Percentiles rank a stretch among this genome's conserved stretches.
phyloP scores from a whole-genome alignment of 2,329 filamentous ascomycete genomes.

The Aspergillus pseudoglaucus region DNA sequence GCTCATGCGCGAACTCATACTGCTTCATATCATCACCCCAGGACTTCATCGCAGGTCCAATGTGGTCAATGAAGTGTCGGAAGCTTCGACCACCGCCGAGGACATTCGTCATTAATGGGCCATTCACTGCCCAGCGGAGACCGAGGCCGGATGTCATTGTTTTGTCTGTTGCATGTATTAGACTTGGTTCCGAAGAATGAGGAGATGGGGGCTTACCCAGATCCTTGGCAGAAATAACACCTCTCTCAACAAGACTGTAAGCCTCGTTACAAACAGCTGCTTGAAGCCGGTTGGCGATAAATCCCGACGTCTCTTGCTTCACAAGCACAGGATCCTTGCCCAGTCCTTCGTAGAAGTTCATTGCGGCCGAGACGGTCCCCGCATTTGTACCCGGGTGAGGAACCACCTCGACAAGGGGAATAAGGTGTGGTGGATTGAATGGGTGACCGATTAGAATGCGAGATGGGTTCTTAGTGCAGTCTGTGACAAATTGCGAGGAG shows the following conservation, averaged over 20 bases:
- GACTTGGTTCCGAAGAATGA: too few species aligned
- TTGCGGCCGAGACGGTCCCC: neutral
- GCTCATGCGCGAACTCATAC: conserved; percentile 4
- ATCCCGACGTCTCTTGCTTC: conserved; percentile 37
- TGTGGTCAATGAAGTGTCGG: conserved; percentile 11
- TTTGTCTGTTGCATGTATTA: conserved; percentile 2
- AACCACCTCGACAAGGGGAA: conserved; percentile 8
- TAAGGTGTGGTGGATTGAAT: conserved; percentile 9
- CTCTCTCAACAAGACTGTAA: conserved; percentile 27
- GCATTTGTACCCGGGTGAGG: conserved; percentile 3
- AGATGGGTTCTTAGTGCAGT: conserved; percentile 4
- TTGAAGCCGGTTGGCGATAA: conserved; percentile 43
- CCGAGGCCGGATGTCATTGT: conserved; percentile 12
- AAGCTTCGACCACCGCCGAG: conserved; percentile 11
- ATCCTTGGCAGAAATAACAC: conserved; percentile 18
- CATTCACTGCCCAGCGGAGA: conserved; percentile 11
- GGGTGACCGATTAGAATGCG: conserved; percentile 8
- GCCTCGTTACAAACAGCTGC: conserved; percentile 33
- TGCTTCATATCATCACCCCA: conserved; percentile 11
- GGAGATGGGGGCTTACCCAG: conserved; percentile 5
- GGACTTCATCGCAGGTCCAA: conserved; percentile 9
- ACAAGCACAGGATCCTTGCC: conserved; percentile 39
- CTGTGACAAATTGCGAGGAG: conserved; percentile 5
- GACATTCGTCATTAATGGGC: conserved; percentile 11
- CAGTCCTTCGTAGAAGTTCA: conserved; percentile 32